These are phyloP conservation scores for Gaultheria prostrata DNA, from an alignment of 148 eudicot species.

Conservation along the genomic window DNA sequence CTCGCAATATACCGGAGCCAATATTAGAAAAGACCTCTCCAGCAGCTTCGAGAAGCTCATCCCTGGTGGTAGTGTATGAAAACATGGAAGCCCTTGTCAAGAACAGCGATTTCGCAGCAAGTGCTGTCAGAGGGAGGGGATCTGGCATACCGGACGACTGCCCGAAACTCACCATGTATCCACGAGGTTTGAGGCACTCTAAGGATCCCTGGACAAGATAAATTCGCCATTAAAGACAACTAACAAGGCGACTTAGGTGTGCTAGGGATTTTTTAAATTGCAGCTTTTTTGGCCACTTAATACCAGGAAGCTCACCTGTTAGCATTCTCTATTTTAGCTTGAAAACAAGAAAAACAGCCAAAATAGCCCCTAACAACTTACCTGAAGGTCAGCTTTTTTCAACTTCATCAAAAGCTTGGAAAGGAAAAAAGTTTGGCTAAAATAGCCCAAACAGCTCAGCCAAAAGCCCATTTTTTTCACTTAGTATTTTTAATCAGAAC, in stretches of 20 bases:
- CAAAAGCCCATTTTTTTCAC: neutral
- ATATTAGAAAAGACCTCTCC: conserved; percentile 66
- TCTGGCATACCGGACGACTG: conserved; percentile 74
- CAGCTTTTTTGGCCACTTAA: neutral
- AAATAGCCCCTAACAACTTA: neutral
- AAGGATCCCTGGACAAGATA: conserved; percentile 61
- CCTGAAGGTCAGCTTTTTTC: neutral
- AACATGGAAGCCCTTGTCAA: conserved; percentile 62
- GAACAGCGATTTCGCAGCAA: conserved; percentile 63
- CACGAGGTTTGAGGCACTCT: conserved; percentile 68
- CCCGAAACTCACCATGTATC: conserved; percentile 72
- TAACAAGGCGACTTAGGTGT: neutral
- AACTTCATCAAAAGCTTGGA: neutral
- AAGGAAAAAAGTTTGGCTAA: neutral
- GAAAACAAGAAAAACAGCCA: neutral
- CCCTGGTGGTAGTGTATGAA: conserved; percentile 57
- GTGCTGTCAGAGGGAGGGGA: conserved; percentile 62
- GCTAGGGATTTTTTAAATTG: neutral
- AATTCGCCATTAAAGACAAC: neutral
- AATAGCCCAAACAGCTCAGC: neutral
- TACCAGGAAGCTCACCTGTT: neutral
- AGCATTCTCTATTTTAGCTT: neutral
- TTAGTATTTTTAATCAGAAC: neutral
- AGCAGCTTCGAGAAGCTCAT: conserved; percentile 66
- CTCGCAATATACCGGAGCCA: conserved; percentile 51